Evolutionary conservation across 2,329 filamentous ascomycete species (phyloP).

Genomic region (Ascocoryne sarcoides): DNA sequence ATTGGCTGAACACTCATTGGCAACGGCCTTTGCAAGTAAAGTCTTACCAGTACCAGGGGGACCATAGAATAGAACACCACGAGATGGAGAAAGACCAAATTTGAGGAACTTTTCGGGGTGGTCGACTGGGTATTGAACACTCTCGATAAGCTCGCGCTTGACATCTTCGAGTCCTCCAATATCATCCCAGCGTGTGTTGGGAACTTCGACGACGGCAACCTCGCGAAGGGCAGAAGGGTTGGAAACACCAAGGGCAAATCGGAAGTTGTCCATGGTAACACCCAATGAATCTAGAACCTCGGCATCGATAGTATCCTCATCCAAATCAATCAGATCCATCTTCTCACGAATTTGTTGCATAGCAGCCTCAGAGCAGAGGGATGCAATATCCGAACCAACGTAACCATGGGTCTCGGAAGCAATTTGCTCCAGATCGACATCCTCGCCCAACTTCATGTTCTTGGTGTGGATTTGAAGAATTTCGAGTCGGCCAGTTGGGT

Average conservation of each 20-base stretch:
- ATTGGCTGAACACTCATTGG: conserved; percentile 98
- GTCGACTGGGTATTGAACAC: conserved; percentile 97
- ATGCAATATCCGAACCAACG: conserved; percentile 95
- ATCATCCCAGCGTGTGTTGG: conserved; percentile 99
- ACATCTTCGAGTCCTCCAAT: conserved; percentile 97
- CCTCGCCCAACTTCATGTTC: conserved; percentile 99
- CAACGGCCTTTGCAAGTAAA: conserved; percentile 96
- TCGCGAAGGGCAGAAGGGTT: conserved; percentile 98
- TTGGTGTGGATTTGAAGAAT: conserved; percentile 99
- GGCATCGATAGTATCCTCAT: conserved; percentile 97
- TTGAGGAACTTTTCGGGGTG: conserved; percentile 99
- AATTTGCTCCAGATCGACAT: conserved; percentile 94
- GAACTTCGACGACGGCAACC: conserved; percentile 97
- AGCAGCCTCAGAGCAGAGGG: conserved; percentile 95
- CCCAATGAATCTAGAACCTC: conserved; percentile 97
- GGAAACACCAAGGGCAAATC: conserved; percentile 92
- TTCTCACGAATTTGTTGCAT: conserved; percentile 99
- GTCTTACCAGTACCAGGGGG: conserved; percentile 99
- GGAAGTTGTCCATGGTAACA: conserved; percentile 99
- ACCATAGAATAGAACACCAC: conserved; percentile 97
- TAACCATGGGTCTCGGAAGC: conserved; percentile 98
- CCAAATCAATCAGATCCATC: conserved; percentile 98
- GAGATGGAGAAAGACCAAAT: conserved; percentile 94
- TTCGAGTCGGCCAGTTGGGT: conserved; percentile 96
- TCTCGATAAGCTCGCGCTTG: conserved; percentile 99